Base-by-base conservation (phyloP, 1,284 basidiomycete genomes). In the Puccinia novopanici region DNA sequence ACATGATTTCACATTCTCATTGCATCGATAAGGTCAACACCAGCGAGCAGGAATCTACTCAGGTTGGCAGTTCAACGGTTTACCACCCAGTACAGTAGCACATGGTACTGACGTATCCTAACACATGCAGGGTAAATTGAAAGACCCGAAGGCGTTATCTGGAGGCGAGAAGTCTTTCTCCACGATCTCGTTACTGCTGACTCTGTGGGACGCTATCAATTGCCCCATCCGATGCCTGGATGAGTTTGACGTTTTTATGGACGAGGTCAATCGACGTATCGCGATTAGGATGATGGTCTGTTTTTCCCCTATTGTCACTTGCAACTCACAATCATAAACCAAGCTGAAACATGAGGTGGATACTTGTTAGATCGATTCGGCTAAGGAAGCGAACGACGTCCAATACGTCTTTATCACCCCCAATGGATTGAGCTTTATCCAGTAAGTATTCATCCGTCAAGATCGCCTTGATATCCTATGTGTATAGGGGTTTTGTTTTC, bases 161-260 rank as follows among this genome's bases (percentile, higher is more conserved):
- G 95, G 95, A 70, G 95, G 96, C 59, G 96, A 99, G 87, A 96
- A 98, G 85, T 96, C 94, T 6, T 99, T 97, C 87, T 93, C 94
- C 8, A 99, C 97, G 0, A 94, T 98, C 82, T 96, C 94, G 83
- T 87, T 99, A 75, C 87, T 99, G 72, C 87, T 98, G 42, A 91
- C 97, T 8, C 88, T 99, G 61, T 99, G 97, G 97, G 93, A 97
- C 84, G 91, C 93, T 13, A 93, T 96, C 79, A 92, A 92, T 0
- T 96, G 95, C 85, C 96, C 95, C 0, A 89, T 99, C 75, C 89
- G 96, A 81, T 99, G 96, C 84, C 89, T 99, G 48, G 95, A 96
- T 91, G 86, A 84, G 88, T 87, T 82, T 65, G 85, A 97, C 83
- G 95, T 98, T 17, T 98, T 96, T 88, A 94, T 97, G 91, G 95